A percentile compares a stretch with the other conserved stretches of the same genome.
These are phyloP conservation scores for Fusarium scirpi DNA, from an alignment of 2,329 filamentous ascomycete genomes.

Conservation along the genomic window DNA sequence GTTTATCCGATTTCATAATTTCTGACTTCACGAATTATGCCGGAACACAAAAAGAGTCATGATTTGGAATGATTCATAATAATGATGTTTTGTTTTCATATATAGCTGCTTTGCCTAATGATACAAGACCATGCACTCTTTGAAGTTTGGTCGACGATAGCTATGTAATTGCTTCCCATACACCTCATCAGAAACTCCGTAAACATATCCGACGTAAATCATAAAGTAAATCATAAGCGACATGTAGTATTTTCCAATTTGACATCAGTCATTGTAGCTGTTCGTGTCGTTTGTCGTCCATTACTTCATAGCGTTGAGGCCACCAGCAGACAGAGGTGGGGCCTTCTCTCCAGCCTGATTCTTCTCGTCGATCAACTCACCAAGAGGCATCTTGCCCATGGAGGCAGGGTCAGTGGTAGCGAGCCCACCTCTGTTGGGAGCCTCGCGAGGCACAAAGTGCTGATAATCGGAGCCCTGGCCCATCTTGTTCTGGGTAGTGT, in stretches of 20 bases:
- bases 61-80: background rate
- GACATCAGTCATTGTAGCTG: background rate
- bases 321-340: slow-evolving; percentile 8
- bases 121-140: background rate
- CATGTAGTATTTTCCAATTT: too few species aligned
- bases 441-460: slow-evolving; percentile 1
- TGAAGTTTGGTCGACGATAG: background rate
- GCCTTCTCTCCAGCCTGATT: background rate
- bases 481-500: slow-evolving; percentile 16
- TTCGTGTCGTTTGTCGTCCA: fast-evolving
- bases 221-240: background rate
- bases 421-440: slow-evolving; percentile 8
- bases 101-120: background rate
- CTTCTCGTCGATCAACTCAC: slow-evolving; percentile 4
- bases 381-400: slow-evolving; percentile 2
- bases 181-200: too few species aligned
- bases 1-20: background rate
- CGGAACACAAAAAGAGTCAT: background rate
- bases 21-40: too few species aligned
- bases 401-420: background rate
- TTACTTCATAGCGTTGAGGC: slow-evolving; percentile 15
- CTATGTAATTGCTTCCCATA: too few species aligned
- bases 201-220: background rate
- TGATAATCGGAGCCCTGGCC: background rate
- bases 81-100: background rate